Percentiles rank a stretch among this genome's conserved stretches.
These are phyloP conservation scores for Mytilinidion resinicola DNA, from an alignment of 495 filamentous ascomycete genomes.

Conservation along the genomic window DNA sequence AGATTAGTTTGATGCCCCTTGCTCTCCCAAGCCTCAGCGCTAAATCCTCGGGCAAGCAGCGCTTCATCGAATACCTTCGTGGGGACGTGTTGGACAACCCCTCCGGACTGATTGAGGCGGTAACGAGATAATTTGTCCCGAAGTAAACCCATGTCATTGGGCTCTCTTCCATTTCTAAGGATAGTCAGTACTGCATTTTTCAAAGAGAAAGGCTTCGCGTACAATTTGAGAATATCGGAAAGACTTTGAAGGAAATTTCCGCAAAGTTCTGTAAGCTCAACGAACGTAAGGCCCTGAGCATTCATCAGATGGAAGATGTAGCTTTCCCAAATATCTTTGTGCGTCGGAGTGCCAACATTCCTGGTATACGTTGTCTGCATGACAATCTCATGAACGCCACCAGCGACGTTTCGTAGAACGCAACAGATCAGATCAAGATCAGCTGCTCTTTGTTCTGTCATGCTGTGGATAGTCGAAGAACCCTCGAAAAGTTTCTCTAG, in stretches of 20 bases:
- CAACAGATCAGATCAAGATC: slow-evolving; percentile 17
- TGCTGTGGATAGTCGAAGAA: not conserved
- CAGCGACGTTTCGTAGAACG: slow-evolving; percentile 6
- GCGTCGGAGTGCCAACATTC: not conserved
- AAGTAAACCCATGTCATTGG: slow-evolving; percentile 17
- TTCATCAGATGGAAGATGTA: slow-evolving; percentile 17
- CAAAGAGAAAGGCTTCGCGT: not conserved
- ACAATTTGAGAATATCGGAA: slow-evolving; percentile 7
- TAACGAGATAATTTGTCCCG: slow-evolving; percentile 8
- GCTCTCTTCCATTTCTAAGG: slow-evolving; percentile 6
- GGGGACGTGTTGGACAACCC: not conserved
- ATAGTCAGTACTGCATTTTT: not conserved
- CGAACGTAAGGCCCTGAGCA: slow-evolving; percentile 10
- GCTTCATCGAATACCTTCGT: slow-evolving; percentile 12
- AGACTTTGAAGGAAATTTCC: slow-evolving; percentile 11
- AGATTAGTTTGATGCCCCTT: not conserved
- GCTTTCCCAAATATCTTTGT: slow-evolving; percentile 17
- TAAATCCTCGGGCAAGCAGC: slow-evolving; percentile 13
- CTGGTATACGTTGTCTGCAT: slow-evolving; percentile 5
- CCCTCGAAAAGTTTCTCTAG: slow-evolving; percentile 1
- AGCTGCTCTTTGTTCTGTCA: not conserved
- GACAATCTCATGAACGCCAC: slow-evolving; percentile 7
- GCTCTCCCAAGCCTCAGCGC: not conserved
- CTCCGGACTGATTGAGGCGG: slow-evolving; percentile 14
- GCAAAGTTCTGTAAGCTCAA: slow-evolving; percentile 8